Conservation (phyloP, 805 yeast species). For the Diddensiella transvaalensis region DNA sequence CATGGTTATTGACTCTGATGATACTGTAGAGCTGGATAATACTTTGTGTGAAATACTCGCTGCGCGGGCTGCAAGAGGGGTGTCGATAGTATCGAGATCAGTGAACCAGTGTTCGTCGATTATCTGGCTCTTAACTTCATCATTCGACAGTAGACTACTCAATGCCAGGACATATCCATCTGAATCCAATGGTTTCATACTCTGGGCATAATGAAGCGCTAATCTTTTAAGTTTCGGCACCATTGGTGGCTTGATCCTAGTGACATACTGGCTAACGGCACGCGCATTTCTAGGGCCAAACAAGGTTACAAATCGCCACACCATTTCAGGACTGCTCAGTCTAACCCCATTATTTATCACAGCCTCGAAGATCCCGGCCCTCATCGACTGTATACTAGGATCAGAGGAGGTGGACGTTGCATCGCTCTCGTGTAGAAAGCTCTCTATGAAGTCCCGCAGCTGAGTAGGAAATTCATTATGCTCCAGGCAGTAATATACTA, state of each 20-base stretch:
- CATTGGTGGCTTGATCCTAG: conserved; percentile 2
- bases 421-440: conserved; percentile 1
- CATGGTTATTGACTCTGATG: conserved; percentile 38
- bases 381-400: background rate
- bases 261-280: conserved; percentile 2
- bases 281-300: conserved; percentile 25
- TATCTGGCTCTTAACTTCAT: conserved; percentile 1
- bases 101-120: conserved; percentile 8
- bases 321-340: conserved; percentile 22
- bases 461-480: background rate
- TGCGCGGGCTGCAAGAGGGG: conserved; percentile 10
- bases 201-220: conserved; percentile 8
- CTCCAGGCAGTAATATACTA: background rate
- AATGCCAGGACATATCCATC: background rate
- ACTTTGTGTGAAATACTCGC: conserved; percentile 4
- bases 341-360: conserved; percentile 9
- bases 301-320: conserved; percentile 25
- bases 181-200: background rate
- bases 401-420: background rate
- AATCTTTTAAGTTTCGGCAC: conserved; percentile 8
- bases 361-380: conserved; percentile 7
- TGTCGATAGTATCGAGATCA: conserved; percentile 11
- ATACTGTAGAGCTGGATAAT: background rate
- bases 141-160: background rate
- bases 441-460: conserved; percentile 1